These are phyloP conservation scores for Avena atlantica DNA, from an alignment of 176 grass and related monocot genomes.

Conservation along the genomic window DNA sequence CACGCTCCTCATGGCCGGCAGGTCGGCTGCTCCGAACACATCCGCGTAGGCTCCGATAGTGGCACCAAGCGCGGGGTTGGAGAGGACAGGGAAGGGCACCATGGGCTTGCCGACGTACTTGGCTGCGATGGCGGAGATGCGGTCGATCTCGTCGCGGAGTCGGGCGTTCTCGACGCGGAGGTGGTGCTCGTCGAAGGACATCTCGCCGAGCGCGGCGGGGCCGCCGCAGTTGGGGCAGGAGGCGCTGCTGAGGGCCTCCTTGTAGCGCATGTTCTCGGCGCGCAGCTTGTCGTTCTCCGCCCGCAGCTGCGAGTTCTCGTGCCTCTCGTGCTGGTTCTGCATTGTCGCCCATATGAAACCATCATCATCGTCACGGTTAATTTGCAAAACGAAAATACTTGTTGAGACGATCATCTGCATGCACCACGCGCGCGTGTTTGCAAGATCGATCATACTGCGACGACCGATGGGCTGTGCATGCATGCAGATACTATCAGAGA, in stretches of 20 bases:
- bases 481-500: background rate
- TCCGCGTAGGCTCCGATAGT: slow-evolving; percentile 39
- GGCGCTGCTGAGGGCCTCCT: slow-evolving; percentile 74
- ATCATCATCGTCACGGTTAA: background rate
- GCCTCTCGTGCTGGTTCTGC: slow-evolving; percentile 79
- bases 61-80: slow-evolving; percentile 52
- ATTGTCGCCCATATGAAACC: background rate
- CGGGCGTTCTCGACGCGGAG: slow-evolving; percentile 72
- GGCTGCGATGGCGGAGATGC: slow-evolving; percentile 91
- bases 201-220: slow-evolving; percentile 73
- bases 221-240: slow-evolving; percentile 85
- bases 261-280: slow-evolving; percentile 77
- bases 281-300: slow-evolving; percentile 76
- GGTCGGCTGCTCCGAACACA: slow-evolving; percentile 28
- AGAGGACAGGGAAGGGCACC: slow-evolving; percentile 79
- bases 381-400: background rate
- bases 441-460: background rate
- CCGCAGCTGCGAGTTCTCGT: slow-evolving; percentile 74
- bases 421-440: no score
- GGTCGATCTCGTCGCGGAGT: slow-evolving; percentile 82
- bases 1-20: slow-evolving; percentile 58
- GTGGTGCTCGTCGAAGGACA: slow-evolving; percentile 88
- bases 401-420: background rate
- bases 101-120: slow-evolving; percentile 98
- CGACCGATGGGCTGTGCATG: background rate